Conservation (phyloP, 2,329 filamentous ascomycete genomes). For the Hymenoscyphus albidus region DNA sequence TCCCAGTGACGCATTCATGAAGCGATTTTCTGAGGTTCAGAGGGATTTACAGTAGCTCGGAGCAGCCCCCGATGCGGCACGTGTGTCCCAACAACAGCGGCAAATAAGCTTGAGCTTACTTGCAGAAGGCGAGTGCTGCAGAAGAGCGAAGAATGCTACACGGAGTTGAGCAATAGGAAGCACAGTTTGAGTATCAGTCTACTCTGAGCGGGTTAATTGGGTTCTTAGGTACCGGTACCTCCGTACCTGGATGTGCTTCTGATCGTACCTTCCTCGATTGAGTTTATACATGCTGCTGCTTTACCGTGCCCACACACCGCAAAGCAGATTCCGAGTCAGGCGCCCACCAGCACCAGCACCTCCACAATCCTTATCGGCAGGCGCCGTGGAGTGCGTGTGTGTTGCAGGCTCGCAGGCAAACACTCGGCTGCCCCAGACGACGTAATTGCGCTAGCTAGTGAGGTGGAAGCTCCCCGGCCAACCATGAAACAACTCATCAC, state of each 20-base stretch:
- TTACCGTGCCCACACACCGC: too few relatives aligned
- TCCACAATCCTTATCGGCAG: constrained; percentile 4
- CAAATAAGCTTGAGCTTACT: neutral
- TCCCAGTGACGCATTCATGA: neutral
- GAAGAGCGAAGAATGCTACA: too few relatives aligned
- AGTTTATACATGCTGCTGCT: too few relatives aligned
- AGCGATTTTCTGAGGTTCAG: neutral
- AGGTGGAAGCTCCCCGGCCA: constrained; percentile 9
- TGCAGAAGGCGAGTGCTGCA: neutral
- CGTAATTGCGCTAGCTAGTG: constrained; percentile 8
- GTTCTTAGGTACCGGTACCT: too few relatives aligned
- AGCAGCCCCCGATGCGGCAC: neutral
- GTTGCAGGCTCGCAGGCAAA: too few relatives aligned
- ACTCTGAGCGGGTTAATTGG: too few relatives aligned
- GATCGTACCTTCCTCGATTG: too few relatives aligned
- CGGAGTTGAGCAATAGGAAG: too few relatives aligned
- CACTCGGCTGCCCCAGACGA: neutral
- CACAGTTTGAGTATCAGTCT: too few relatives aligned
- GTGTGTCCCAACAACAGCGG: neutral
- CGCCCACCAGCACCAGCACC: neutral
- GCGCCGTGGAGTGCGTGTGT: neutral
- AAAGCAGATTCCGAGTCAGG: neutral
- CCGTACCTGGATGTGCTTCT: too few relatives aligned
- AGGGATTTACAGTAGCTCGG: neutral
- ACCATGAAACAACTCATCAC: constrained; percentile 7